Evolutionary conservation across 1,139 yeast species (phyloP), one percentile per base, ranked within the genome.

Genomic region (Candida labiduridarum): DNA sequence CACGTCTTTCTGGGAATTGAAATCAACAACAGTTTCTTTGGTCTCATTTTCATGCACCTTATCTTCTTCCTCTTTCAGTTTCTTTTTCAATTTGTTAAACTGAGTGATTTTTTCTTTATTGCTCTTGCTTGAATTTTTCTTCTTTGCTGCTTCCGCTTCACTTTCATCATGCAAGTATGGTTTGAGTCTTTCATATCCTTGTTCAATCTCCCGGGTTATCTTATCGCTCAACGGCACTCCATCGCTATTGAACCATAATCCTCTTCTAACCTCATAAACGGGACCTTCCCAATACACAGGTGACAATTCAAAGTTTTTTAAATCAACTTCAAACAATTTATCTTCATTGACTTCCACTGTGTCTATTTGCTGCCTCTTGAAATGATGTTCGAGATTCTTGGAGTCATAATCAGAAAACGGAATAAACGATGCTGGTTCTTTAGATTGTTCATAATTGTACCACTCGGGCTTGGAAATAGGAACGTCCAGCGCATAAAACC

Each of bases 201-300:
- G 58, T 64, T 92, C 98, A 16, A 92, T 62, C 48, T 80, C 83
- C 2, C 72, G 69, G 0, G 96, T 73, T 4, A 86, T 51, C 1
- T 68, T 65, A 8, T 72, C 73, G 3, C 78, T 66, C 27, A 90
- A 67, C 0, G 97, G 97, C 6, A 65, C 62, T 2, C 86, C 84
- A 48, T 80, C 81, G 4, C 79, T 65, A 46, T 76, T 72, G 62
- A 89, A 90, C 99, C 99, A 92, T 1, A 84, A 67, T 0, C 97
- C 97, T 47, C 98, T 71, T 36, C 97, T 75, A 1, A 92, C 89
- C 55, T 88, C 94, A 62, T 84, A 94, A 0, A 75, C 71, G 0
- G 97, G 96, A 1, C 98, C 98, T 2, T 83, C 85, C 98, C 98
- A 92, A 64, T 85, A 92, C 0, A 86, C 79, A 0, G 98, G 96